These are phyloP conservation scores for Neopestalotiopsis sp. DNA, from an alignment of 2,329 filamentous ascomycete species.

Conservation along the genomic window DNA sequence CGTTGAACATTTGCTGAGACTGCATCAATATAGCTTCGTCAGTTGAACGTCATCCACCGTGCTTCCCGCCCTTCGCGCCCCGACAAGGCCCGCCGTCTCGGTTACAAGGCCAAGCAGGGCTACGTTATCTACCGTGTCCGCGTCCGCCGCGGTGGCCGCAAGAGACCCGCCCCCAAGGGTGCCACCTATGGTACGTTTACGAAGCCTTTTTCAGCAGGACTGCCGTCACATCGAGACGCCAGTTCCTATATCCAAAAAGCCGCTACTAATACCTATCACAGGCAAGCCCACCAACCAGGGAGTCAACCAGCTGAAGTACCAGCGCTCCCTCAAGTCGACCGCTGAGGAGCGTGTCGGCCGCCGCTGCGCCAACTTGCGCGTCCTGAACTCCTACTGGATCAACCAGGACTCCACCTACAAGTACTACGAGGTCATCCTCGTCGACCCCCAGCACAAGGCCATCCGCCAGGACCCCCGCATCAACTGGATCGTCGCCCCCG, in stretches of 20 bases:
- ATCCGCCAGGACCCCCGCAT: slow-evolving; percentile 99
- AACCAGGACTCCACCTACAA: slow-evolving; percentile 99
- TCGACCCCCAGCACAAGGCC: slow-evolving; percentile 99
- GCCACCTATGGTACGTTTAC: slow-evolving; percentile 88
- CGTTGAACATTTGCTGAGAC: slow-evolving; percentile 99
- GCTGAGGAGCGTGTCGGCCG: slow-evolving; percentile 99
- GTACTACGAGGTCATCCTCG: slow-evolving; percentile 99
- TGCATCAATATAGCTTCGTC: slow-evolving; percentile 99
- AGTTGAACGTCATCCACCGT: slow-evolving; percentile 99
- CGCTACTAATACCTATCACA: slow-evolving; percentile 45
- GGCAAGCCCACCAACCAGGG: slow-evolving; percentile 99
- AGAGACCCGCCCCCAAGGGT: slow-evolving; percentile 95
- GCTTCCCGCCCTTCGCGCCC: slow-evolving; percentile 97
- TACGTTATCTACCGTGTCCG: slow-evolving; percentile 99
- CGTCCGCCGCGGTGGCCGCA: slow-evolving; percentile 98
- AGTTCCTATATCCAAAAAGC: slow-evolving; percentile 5
- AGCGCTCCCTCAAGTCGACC: slow-evolving; percentile 96
- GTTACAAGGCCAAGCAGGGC: slow-evolving; percentile 99
- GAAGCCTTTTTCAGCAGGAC: neutral
- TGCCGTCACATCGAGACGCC: neutral
- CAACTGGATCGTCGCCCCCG: slow-evolving; percentile 99
- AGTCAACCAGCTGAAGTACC: slow-evolving; percentile 99
- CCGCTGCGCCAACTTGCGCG: slow-evolving; percentile 97
- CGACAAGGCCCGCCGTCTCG: slow-evolving; percentile 99
- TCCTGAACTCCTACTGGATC: slow-evolving; percentile 99